Evolutionary conservation across 768 basidiomycete genomes (phyloP).

Genomic region (Boletales sp.): DNA sequence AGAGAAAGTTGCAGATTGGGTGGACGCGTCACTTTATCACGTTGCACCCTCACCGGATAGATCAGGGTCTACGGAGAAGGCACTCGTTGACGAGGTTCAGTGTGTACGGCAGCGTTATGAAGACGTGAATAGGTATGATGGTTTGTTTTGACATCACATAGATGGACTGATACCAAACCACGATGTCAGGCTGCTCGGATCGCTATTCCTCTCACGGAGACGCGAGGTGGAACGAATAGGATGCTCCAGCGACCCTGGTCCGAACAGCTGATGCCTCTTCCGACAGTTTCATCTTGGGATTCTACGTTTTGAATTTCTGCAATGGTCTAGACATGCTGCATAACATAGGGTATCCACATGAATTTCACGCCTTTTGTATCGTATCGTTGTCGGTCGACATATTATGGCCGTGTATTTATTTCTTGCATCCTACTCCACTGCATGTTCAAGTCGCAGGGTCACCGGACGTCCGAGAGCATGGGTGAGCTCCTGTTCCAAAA

Average conservation of each 20-base stretch:
- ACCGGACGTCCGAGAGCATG: conserved; percentile 35
- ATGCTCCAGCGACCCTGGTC: neutral
- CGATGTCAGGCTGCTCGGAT: conserved; percentile 53
- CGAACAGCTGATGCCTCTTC: neutral
- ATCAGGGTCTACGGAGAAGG: conserved; percentile 7
- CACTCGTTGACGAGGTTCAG: conserved; percentile 37
- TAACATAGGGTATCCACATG: conserved; percentile 7
- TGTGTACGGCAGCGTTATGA: conserved; percentile 60
- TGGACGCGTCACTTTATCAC: conserved; percentile 6
- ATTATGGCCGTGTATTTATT: neutral
- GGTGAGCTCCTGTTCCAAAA: conserved; percentile 71
- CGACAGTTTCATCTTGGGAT: neutral
- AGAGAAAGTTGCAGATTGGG: conserved; percentile 1
- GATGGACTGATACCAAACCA: conserved; percentile 3
- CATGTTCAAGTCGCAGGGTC: conserved; percentile 26
- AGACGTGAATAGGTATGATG: conserved; percentile 57
- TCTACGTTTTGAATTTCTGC: neutral
- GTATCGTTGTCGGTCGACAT: neutral
- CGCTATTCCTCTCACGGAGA: conserved; percentile 61
- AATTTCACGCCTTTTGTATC: conserved; percentile 1
- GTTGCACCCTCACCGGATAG: no score
- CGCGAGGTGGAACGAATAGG: conserved; percentile 23
- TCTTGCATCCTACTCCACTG: conserved; percentile 12
- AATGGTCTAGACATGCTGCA: conserved; percentile 3
- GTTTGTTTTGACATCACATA: neutral